Conservation (phyloP, 768 basidiomycete genomes). For the Ramaria rubella region DNA sequence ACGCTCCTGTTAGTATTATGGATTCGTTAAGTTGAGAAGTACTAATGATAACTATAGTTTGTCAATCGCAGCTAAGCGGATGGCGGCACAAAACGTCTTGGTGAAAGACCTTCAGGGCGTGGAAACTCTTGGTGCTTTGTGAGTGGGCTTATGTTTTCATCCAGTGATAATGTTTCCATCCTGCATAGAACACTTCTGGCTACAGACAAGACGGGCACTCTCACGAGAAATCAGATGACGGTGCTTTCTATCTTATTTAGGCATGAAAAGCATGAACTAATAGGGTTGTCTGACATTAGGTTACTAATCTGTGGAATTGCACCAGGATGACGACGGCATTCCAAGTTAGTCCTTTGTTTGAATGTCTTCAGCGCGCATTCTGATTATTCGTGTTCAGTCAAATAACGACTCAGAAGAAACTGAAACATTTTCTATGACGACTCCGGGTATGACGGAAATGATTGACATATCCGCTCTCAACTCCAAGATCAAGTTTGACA, state of each 20-base stretch:
- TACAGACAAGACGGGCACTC: conserved; percentile 67
- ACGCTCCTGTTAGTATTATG: conserved; percentile 40
- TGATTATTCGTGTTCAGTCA: conserved; percentile 30
- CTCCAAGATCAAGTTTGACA: conserved; percentile 66
- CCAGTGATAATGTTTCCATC: conserved; percentile 20
- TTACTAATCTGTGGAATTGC: conserved; percentile 63
- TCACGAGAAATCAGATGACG: conserved; percentile 70
- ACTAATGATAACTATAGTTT: conserved; percentile 23
- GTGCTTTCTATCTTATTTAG: conserved; percentile 19
- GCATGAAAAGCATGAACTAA: background rate
- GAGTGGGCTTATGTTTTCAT: conserved; percentile 22
- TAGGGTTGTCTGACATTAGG: conserved; percentile 23
- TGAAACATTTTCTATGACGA: conserved; percentile 40
- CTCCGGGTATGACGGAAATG: conserved; percentile 58
- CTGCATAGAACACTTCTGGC: conserved; percentile 45
- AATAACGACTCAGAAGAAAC: conserved; percentile 61
- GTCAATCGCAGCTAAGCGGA: conserved; percentile 64
- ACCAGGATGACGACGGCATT: conserved; percentile 57
- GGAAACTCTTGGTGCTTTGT: conserved; percentile 49
- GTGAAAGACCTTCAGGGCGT: conserved; percentile 71
- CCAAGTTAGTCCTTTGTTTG: conserved; percentile 32
- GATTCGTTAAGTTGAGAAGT: too few species aligned
- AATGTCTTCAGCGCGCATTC: background rate
- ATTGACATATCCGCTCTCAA: conserved; percentile 60
- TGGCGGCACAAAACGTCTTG: conserved; percentile 66